Conservation (phyloP, 108 stramenopile genomes). For the Chaetoceros tenuissimus region DNA sequence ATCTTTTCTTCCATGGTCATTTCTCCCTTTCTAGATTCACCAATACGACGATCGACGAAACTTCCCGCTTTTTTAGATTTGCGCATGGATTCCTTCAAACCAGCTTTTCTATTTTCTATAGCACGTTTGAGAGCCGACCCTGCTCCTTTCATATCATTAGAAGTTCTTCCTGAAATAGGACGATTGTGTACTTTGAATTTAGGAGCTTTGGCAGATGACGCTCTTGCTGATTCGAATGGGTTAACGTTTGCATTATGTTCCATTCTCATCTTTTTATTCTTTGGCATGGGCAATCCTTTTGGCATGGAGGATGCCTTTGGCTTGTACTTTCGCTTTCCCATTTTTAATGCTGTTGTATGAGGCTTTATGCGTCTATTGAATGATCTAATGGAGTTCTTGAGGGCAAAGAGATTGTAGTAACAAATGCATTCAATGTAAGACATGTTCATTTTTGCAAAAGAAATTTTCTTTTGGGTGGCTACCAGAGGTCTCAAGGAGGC, state of each 20-base stretch:
- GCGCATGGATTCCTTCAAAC: constrained; percentile 19
- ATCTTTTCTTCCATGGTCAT: constrained; percentile 55
- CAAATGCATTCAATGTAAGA: too few relatives aligned
- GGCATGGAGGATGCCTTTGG: constrained; percentile 67
- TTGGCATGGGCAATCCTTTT: constrained; percentile 49
- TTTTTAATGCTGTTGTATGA: too few relatives aligned
- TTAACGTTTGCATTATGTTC: constrained; percentile 15
- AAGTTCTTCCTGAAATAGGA: constrained; percentile 17
- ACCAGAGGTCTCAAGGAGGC: too few relatives aligned
- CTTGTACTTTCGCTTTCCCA: constrained; percentile 59
- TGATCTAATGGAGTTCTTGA: too few relatives aligned
- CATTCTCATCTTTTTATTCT: constrained; percentile 5
- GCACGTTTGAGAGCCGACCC: constrained; percentile 19
- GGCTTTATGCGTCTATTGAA: too few relatives aligned
- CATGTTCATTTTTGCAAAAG: too few relatives aligned
- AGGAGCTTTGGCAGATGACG: constrained; percentile 32
- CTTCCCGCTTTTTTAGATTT: constrained; percentile 49
- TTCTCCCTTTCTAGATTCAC: constrained; percentile 31
- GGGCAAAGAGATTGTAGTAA: too few relatives aligned
- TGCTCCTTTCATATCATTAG: constrained; percentile 9
- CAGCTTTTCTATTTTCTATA: constrained; percentile 13
- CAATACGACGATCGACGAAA: constrained; percentile 76
- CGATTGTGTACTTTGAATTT: constrained; percentile 75
- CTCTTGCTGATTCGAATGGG: constrained; percentile 66
- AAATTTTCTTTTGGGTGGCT: too few relatives aligned